phyloP scores from a whole-genome alignment of 768 basidiomycete species.

The Tephrocybe sp. region DNA sequence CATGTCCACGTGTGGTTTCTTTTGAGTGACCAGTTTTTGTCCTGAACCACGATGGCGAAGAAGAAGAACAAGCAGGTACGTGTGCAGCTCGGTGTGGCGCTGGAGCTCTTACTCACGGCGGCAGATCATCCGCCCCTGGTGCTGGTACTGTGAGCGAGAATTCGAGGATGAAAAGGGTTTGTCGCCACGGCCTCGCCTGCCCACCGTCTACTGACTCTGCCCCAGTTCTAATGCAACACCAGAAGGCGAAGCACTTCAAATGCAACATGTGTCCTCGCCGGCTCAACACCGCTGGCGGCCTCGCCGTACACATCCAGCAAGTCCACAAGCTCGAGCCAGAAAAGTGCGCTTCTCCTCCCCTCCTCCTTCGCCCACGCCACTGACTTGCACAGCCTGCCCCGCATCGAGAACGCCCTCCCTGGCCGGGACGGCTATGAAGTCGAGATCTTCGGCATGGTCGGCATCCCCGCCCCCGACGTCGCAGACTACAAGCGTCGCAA shows the following conservation, averaged over 20 bases:
- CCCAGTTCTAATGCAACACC: slow-evolving; percentile 95
- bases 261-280: slow-evolving; percentile 94
- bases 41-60: slow-evolving; percentile 43
- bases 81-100: not conserved
- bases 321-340: slow-evolving; percentile 99
- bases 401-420: slow-evolving; percentile 94
- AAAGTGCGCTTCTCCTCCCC: slow-evolving; percentile 46
- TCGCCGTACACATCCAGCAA: slow-evolving; percentile 97
- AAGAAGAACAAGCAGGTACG: slow-evolving; percentile 61
- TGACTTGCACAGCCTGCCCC: slow-evolving; percentile 52
- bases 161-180: slow-evolving; percentile 99
- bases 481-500: slow-evolving; percentile 96
- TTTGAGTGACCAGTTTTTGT: not conserved
- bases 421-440: slow-evolving; percentile 98
- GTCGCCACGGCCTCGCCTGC: slow-evolving; percentile 17
- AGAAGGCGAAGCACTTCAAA: slow-evolving; percentile 99
- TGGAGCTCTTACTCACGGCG: slow-evolving; percentile 1
- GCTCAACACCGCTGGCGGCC: slow-evolving; percentile 95
- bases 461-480: slow-evolving; percentile 90
- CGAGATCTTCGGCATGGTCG: slow-evolving; percentile 99
- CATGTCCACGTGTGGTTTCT: slow-evolving; percentile 2
- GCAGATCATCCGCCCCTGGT: slow-evolving; percentile 89
- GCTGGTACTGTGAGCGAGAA: slow-evolving; percentile 99
- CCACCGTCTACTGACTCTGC: not conserved
- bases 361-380: not conserved